Conservation (phyloP, 495 filamentous ascomycete genomes). For the Tetracladium marchalianum region DNA sequence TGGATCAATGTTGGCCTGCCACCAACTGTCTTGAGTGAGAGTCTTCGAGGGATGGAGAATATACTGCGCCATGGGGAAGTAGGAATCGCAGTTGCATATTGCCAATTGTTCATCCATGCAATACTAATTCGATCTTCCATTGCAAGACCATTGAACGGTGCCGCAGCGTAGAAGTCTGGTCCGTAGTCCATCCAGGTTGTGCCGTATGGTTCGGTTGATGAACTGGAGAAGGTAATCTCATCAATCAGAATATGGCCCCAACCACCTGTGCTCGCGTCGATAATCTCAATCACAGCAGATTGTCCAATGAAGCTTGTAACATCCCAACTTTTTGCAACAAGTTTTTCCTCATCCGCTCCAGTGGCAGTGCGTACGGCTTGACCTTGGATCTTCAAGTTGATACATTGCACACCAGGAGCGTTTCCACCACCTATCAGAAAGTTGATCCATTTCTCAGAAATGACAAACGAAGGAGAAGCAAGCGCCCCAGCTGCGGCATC, state of each 20-base stretch:
- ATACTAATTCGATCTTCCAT: background rate
- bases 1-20: constrained; percentile 18
- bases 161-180: background rate
- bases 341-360: background rate
- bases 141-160: background rate
- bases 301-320: background rate
- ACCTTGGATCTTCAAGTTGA: background rate
- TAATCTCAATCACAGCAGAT: constrained; percentile 11
- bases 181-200: constrained; percentile 21
- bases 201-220: background rate
- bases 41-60: background rate
- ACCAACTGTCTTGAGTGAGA: constrained; percentile 17
- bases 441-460: background rate
- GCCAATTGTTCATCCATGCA: background rate
- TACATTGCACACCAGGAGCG: background rate
- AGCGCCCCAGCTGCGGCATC: background rate
- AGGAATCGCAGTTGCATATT: constrained; percentile 14
- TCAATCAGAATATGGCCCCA: constrained; percentile 17
- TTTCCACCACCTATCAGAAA: background rate
- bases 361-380: background rate
- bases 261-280: constrained; percentile 11
- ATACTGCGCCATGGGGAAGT: constrained; percentile 2
- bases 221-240: background rate
- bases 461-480: background rate
- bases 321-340: background rate